phyloP scores from a whole-genome alignment of 2,329 filamentous ascomycete species.

The Botrytis elliptica region DNA sequence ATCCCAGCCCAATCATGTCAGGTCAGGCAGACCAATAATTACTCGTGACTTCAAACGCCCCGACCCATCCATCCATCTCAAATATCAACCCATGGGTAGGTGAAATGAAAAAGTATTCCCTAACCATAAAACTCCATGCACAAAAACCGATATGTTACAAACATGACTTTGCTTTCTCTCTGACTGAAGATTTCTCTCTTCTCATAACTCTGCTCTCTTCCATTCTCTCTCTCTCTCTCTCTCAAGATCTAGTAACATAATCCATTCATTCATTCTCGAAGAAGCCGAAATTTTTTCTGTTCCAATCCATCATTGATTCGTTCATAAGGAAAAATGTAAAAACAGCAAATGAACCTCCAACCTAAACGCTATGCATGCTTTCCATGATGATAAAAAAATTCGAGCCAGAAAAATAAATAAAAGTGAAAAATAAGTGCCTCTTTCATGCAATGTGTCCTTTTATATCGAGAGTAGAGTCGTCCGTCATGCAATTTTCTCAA shows the following conservation, averaged over 20 bases:
- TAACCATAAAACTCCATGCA: constrained; percentile 14
- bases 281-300: constrained; percentile 1
- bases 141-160: constrained; percentile 13
- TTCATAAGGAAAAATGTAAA: constrained; percentile 13
- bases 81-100: constrained; percentile 3
- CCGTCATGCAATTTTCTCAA: constrained; percentile 15
- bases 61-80: constrained; percentile 2
- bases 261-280: constrained; percentile 16
- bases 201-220: neutral
- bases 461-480: constrained; percentile 17
- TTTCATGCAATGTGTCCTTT: constrained; percentile 8
- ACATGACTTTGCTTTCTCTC: constrained; percentile 9
- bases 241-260: constrained; percentile 15
- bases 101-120: constrained; percentile 10
- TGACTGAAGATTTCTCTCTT: neutral
- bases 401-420: constrained; percentile 11
- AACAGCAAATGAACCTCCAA: constrained; percentile 13
- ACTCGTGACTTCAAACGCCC: constrained; percentile 14
- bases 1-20: neutral
- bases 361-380: constrained; percentile 17
- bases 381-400: constrained; percentile 13
- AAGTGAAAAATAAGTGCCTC: constrained; percentile 14
- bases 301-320: constrained; percentile 15
- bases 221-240: neutral
- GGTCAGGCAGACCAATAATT: constrained; percentile 8